Evolutionary conservation across 2,329 filamentous ascomycete species (phyloP).

Genomic region (Cladosporium sp.): DNA sequence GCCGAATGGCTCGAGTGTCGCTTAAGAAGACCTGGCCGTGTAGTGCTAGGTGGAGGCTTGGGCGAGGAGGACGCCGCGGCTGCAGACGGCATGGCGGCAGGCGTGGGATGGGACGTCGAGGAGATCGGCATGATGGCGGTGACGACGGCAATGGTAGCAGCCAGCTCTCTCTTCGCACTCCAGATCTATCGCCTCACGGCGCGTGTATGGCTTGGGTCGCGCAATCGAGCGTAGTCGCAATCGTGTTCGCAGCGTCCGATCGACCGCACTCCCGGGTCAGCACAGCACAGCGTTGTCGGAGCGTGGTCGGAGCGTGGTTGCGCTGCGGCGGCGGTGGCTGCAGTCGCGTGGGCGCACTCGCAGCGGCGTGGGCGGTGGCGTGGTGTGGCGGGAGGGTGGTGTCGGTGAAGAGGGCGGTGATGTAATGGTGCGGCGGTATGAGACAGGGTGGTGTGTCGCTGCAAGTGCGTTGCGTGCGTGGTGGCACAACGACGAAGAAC

Average conservation of each 20-base stretch:
- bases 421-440: slow-evolving; percentile 4
- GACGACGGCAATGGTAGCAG: background rate
- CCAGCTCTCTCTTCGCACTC: background rate
- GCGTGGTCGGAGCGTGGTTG: slow-evolving; percentile 2
- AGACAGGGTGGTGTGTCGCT: background rate
- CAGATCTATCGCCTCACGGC: background rate
- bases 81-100: slow-evolving; percentile 10
- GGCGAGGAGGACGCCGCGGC: slow-evolving; percentile 11
- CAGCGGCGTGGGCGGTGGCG: slow-evolving; percentile 1
- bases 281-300: background rate
- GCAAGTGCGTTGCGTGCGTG: background rate
- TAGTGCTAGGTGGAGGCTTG: slow-evolving; percentile 9
- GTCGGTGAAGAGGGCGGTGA: background rate
- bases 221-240: background rate
- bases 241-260: background rate
- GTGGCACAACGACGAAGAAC: background rate
- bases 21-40: slow-evolving; percentile 26
- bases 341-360: background rate
- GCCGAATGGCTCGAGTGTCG: slow-evolving; percentile 29
- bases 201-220: background rate
- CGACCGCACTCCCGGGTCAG: background rate
- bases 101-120: background rate
- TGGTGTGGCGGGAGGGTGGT: background rate
- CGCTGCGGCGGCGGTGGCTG: background rate
- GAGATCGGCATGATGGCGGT: background rate